Evolutionary conservation across 441 rosid species (phyloP), one percentile per base, ranked within the genome.

Genomic region (Populus tomentosa): DNA sequence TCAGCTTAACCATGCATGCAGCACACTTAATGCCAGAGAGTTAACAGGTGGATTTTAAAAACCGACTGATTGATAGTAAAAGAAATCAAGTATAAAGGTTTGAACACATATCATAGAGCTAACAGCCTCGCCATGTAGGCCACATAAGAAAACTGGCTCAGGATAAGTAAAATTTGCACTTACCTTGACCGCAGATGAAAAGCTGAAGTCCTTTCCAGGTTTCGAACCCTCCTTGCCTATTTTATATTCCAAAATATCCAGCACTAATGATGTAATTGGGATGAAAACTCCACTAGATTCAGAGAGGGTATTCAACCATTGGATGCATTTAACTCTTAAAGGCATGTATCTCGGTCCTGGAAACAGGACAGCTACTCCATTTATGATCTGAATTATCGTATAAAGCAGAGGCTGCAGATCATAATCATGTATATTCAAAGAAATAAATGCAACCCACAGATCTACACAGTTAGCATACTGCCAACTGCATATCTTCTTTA

Each of bases 311-410:
- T 92, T 92, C 81, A 94, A 82, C 97, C 98, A 94, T 61, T 89
- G 94, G 78, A 94, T 83, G 79, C 95, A 94, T 85, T 90, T 94
- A 76, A 89, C 83, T 84, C 94, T 86, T 76, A 96, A 82, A 73
- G 94, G 98, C 80, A 96, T 82, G 86, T 94, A 91, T 85, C 96
- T 88, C 72, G 98, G 98, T 80, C 97, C 98, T 65, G 90, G 91
- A 83, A 96, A 91, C 35, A 96, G 86, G 62, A 65, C 33, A 70
- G 91, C 92, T 64, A 96, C 86, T 80, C 98, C 98, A 80, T 90
- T 92, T 86, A 92, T 87, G 85, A 96, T 88, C 84, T 92, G 98
- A 86, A 87, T 84, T 75, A 84, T 79, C 50, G 80, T 85, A 79
- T 85, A 89, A 33, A 33, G 35, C 35, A 33, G 78, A 23, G 93